Evolutionary conservation across 179 eudicot species (phyloP).

Genomic region (Nepenthes alata): DNA sequence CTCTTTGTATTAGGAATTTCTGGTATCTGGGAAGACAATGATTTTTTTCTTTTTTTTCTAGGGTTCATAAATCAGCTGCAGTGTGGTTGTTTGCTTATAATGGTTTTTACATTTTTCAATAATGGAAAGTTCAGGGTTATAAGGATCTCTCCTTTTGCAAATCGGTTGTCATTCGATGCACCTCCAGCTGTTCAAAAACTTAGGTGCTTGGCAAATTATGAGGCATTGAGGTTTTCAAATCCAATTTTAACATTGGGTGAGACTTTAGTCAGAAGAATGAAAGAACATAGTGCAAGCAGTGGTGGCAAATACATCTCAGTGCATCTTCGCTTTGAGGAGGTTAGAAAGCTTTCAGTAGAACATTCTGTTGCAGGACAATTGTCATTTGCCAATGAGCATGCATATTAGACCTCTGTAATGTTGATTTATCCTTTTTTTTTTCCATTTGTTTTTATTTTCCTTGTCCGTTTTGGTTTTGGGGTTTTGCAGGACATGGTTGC

Average conservation of each 20-base stretch:
- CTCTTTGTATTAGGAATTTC: no score
- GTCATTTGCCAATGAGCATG: no score
- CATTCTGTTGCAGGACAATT: no score
- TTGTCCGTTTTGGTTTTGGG: background rate
- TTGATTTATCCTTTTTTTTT: constrained; percentile 1
- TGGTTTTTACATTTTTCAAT: no score
- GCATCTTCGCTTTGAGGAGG: constrained; percentile 99
- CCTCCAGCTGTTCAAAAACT: constrained; percentile 86
- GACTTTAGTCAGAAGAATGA: constrained; percentile 77
- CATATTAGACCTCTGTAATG: no score
- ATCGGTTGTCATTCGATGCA: constrained; percentile 87
- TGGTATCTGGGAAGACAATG: no score
- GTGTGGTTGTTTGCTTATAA: no score
- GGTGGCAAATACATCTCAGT: constrained; percentile 90
- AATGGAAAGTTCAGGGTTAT: constrained; percentile 43
- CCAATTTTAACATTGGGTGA: constrained; percentile 67
- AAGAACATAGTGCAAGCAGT: constrained; percentile 55
- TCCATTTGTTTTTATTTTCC: constrained; percentile 3
- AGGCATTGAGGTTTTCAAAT: constrained; percentile 81
- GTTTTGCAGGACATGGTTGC: constrained; percentile 85
- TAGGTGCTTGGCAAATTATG: constrained; percentile 90
- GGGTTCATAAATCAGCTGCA: no score
- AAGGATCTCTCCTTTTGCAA: constrained; percentile 97
- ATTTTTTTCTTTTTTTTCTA: no score
- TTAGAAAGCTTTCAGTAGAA: constrained; percentile 13